Evolutionary conservation across 352 stramenopile genomes (phyloP).

Genomic region (Elongisporangium senticosum): DNA sequence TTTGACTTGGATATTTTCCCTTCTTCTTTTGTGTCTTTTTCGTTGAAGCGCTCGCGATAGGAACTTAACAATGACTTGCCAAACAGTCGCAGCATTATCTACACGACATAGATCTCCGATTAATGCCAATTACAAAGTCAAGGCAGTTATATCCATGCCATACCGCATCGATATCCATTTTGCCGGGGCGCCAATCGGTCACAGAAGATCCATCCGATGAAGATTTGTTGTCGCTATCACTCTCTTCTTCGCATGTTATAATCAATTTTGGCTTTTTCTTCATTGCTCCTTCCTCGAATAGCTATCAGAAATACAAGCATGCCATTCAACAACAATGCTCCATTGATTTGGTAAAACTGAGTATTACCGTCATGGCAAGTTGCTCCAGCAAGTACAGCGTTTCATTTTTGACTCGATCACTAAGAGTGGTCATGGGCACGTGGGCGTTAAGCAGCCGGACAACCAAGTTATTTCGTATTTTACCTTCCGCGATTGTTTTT

Average conservation of each 20-base stretch:
- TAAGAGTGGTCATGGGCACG: neutral
- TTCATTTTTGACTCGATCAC: constrained; percentile 24
- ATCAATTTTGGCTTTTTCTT: constrained; percentile 40
- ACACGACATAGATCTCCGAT: neutral
- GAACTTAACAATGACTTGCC: constrained; percentile 24
- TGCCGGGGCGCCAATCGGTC: neutral
- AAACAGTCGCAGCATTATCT: constrained; percentile 35
- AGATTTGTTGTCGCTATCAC: constrained; percentile 3
- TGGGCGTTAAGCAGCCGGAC: neutral
- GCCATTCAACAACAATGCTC: neutral
- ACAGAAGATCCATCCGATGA: neutral
- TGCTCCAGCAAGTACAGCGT: constrained; percentile 59
- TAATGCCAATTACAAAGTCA: neutral
- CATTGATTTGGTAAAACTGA: neutral
- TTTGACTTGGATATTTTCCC: constrained; percentile 33
- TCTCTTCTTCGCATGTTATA: constrained; percentile 6
- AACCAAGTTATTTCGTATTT: neutral
- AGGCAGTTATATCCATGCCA: neutral
- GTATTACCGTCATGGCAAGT: constrained; percentile 48
- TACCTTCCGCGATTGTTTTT: constrained; percentile 9
- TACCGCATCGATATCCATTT: neutral
- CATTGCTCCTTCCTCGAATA: constrained; percentile 49
- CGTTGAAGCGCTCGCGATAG: constrained; percentile 30
- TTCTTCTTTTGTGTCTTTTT: constrained; percentile 23
- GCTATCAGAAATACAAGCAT: constrained; percentile 15